Conservation (phyloP, 169 alveolate species). For the Cryptosporidium parvum region DNA sequence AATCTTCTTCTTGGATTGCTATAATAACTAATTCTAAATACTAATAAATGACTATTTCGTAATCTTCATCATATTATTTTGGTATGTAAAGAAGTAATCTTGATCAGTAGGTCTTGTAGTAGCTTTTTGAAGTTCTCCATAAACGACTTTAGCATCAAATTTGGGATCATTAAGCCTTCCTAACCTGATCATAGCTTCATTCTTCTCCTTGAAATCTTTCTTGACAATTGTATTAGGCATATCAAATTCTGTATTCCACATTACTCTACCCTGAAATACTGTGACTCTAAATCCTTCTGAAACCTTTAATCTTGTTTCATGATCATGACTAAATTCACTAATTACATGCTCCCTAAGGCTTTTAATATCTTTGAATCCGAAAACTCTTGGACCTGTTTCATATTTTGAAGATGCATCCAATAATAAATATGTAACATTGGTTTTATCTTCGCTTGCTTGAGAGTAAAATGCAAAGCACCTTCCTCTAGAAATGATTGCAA, state of each 20-base stretch:
- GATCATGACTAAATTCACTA: conserved; percentile 49
- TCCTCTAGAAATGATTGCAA: conserved; percentile 65
- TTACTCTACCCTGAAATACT: conserved; percentile 66
- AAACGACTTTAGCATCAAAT: conserved; percentile 61
- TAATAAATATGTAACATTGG: background rate
- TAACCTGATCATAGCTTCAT: conserved; percentile 59
- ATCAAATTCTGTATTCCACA: conserved; percentile 17
- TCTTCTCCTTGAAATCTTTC: conserved; percentile 48
- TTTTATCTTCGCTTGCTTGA: conserved; percentile 11
- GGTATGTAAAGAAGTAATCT: conserved; percentile 63
- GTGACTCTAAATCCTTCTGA: conserved; percentile 43
- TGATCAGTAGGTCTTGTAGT: conserved; percentile 73
- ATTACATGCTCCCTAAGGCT: conserved; percentile 22
- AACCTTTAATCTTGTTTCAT: conserved; percentile 50
- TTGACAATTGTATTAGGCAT: conserved; percentile 54
- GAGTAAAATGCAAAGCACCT: conserved; percentile 72
- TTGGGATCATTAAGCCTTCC: conserved; percentile 72
- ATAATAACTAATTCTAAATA: conserved; percentile 32
- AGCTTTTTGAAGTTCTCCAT: conserved; percentile 72
- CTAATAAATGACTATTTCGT: background rate
- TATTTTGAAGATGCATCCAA: conserved; percentile 66
- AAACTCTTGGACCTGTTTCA: conserved; percentile 54
- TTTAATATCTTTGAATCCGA: conserved; percentile 42
- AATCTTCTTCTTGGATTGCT: conserved; percentile 44
- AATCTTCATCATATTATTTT: conserved; percentile 54